Evolutionary conservation across 345 rosid genomes (phyloP), one percentile per base, ranked within the genome.

Genomic region (Euphorbia pulcherrima): DNA sequence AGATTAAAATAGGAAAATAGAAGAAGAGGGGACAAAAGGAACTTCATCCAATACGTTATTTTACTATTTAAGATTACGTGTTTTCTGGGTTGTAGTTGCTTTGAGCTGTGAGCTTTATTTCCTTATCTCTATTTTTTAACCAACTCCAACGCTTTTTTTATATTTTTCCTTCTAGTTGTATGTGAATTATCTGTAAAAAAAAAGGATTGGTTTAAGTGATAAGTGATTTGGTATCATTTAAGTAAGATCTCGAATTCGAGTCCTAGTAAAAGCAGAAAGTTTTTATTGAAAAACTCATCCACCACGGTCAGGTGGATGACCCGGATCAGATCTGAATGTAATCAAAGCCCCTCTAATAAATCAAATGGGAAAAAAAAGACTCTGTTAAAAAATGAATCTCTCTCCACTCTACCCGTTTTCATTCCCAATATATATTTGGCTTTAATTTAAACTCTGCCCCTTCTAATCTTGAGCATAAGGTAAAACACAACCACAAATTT

Each of bases 11-110:
- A n/a, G 8, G 70, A 64, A 0, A 65, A 41, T 76, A 83, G 37
- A 78, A 29, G 50, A 60, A 0, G 68, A 35, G 79, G 84, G 50
- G 78, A 81, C 85, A 83, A 75, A 67, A 55, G 80, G 77, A 77
- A 74, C 87, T 68, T 11, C 51, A 11, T 39, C 47, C 87, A 54
- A 81, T 72, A 65, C 13, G 33, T 24, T 21, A 58, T 64, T 67
- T 39, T n/a, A 69, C 40, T 16, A 55, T 3, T 46, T 30, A 30
- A 71, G 13, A 71, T 75, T 57, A 76, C 83, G 83, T 80, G 81
- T 78, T 82, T 76, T 76, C 55, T 73, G 81, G 84, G 80, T 67
- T 48, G 82, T 21, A 60, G 67, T 29, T 46, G 81, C 85, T 67
- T 84, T 33, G 83, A 79, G 77, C 81, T 72, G 18, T 0, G 77